Evolutionary conservation across 306 rosid species (phyloP).

Genomic region (Urtica urens): DNA sequence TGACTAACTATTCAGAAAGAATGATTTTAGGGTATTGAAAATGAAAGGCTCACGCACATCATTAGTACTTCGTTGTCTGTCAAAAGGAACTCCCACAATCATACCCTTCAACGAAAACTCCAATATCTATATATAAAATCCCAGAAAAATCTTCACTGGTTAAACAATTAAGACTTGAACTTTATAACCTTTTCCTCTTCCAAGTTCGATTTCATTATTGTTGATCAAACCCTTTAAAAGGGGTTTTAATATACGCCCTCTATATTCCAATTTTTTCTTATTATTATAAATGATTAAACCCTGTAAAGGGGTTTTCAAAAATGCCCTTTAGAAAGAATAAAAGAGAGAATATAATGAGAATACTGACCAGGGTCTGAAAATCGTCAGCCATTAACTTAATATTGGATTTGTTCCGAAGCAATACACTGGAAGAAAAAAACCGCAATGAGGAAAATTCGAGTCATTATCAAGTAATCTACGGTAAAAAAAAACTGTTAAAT

Average conservation of each 20-base stretch:
- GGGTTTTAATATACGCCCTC: too few species aligned
- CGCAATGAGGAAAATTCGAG: slow-evolving; percentile 4
- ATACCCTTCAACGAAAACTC: slow-evolving; percentile 51
- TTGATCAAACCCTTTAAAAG: too few species aligned
- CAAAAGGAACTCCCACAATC: slow-evolving; percentile 55
- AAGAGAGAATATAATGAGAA: not conserved
- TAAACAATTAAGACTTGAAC: too few species aligned
- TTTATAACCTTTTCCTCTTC: too few species aligned
- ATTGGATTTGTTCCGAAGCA: slow-evolving; percentile 48
- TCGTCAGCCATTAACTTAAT: slow-evolving; percentile 44
- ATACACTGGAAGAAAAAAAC: slow-evolving; percentile 37
- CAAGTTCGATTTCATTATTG: too few species aligned
- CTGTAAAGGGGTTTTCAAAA: too few species aligned
- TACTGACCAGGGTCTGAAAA: slow-evolving; percentile 43
- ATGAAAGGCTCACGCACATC: slow-evolving; percentile 39
- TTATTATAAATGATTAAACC: too few species aligned
- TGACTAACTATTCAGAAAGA: too few species aligned
- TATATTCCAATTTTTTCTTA: too few species aligned
- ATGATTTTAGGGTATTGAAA: slow-evolving; percentile 14
- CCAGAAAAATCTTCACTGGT: slow-evolving; percentile 4
- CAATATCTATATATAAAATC: slow-evolving; percentile 43
- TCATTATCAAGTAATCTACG: too few species aligned
- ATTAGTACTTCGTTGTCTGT: slow-evolving; percentile 11
- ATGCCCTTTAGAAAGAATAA: not conserved
- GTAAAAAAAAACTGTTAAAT: not conserved